Evolutionary conservation across 108 stramenopile genomes (phyloP), one percentile per base, ranked within the genome.

Genomic region (Schizochytrium sp.): DNA sequence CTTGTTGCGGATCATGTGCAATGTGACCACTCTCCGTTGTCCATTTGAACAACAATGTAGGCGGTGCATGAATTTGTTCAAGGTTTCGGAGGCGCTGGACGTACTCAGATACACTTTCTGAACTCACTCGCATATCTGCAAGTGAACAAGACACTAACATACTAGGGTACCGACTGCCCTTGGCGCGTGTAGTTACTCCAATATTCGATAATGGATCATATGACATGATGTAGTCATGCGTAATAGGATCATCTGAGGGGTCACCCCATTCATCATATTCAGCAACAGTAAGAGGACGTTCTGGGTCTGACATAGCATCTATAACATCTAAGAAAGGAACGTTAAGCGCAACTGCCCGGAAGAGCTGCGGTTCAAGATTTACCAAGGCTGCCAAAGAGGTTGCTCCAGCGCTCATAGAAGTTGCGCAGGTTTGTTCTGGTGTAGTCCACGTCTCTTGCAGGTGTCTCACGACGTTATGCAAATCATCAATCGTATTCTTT

Each of bases 211-310:
- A 44, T 8, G 64, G 64, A 3, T 69, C 64, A 7, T 44, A 44
- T 38, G 64, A 69, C 19, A 44, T 15, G 42, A 69, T 38, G 64
- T 44, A 69, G 28, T 28, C 28, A 28, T 28, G 28, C 28, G 28
- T 28, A 28, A 28, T 28, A 28, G 28, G 28, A 28, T 28, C 28
- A 12, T 12, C 64, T 15, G 12, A 7, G 15, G 40, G 42, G 10
- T 69, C 42, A 15, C 64, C 44, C 76, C 76, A 83, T 42, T 83
- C 76, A n/a, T 83, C 28, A 28, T 83, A 83, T 50, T 83, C 76
- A n/a, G 76, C 28, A 5, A 55, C 53, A 38, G 76, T 83, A 8
- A 83, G 53, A 10, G 5, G 7, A 2, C 47, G 19, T 40, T 47
- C 13, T 10, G 47, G 50, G 53, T 83, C 76, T 40, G 53, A 55